Percentiles rank a stretch among this genome's conserved stretches.
Evolutionary conservation across 73 alveolate species (phyloP).

Genomic region (Paramecium octaurelia): DNA sequence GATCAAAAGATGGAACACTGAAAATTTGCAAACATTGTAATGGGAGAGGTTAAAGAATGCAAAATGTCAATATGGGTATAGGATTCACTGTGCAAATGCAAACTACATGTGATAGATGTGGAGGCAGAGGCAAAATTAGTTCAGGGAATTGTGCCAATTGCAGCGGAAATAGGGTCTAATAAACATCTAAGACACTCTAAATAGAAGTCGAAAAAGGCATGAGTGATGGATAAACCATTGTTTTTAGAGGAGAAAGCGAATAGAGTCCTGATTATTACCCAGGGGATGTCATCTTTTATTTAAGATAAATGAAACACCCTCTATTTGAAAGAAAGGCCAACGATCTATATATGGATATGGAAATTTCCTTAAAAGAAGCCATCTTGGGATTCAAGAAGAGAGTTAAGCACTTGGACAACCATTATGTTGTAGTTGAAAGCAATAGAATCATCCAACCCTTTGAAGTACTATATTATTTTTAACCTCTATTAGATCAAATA

Average conservation of each 20-base stretch:
- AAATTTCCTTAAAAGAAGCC: conserved; percentile 89
- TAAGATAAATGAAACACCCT: conserved; percentile 74
- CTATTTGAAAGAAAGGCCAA: conserved; percentile 84
- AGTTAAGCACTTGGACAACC: conserved; percentile 89
- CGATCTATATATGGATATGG: conserved; percentile 78
- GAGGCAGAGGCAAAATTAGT: conserved; percentile 88
- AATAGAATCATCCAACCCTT: conserved; percentile 88
- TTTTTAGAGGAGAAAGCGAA: conserved; percentile 90
- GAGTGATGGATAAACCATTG: conserved; percentile 89
- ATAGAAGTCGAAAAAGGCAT: conserved; percentile 90
- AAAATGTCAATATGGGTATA: conserved; percentile 84
- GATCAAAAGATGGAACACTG: conserved; percentile 95
- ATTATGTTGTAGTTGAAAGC: conserved; percentile 81
- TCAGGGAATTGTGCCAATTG: conserved; percentile 87
- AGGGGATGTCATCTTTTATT: conserved; percentile 91
- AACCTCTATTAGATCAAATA: conserved; percentile 64
- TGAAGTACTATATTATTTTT: not conserved
- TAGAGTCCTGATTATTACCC: conserved; percentile 91
- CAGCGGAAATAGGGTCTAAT: conserved; percentile 87
- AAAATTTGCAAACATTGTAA: conserved; percentile 89
- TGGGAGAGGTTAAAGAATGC: conserved; percentile 87
- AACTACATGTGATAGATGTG: conserved; percentile 87
- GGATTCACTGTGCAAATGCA: conserved; percentile 94
- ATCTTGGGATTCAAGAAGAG: conserved; percentile 89
- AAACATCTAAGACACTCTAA: conserved; percentile 72